These are phyloP conservation scores for Lasiodiplodia citricola DNA, from an alignment of 2,329 filamentous ascomycete genomes.

Conservation along the genomic window DNA sequence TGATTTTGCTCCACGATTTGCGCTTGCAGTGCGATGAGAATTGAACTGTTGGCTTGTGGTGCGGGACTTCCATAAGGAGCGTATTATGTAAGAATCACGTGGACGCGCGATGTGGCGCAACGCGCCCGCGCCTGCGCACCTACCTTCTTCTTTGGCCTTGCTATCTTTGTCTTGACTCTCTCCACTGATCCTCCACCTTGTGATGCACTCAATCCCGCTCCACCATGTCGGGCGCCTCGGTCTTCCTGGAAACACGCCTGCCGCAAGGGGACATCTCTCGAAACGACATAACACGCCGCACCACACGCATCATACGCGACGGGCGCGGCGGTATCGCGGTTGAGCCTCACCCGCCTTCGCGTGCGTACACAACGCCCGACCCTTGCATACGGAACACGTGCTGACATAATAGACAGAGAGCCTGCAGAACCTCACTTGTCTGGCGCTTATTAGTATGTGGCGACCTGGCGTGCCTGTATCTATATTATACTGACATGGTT, in stretches of 20 bases:
- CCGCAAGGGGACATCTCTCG: background rate
- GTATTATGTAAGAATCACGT: constrained; percentile 20
- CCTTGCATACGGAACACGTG: background rate
- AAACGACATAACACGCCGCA: background rate
- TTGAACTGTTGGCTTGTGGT: background rate
- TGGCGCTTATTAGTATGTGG: constrained; percentile 2
- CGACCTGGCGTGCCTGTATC: background rate
- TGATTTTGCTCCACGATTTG: background rate
- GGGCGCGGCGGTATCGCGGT: background rate
- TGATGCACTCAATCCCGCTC: background rate
- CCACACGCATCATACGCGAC: background rate
- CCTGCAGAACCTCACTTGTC: background rate
- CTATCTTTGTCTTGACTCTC: background rate
- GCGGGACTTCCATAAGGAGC: background rate
- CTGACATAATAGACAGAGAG: background rate
- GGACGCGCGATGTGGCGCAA: constrained; percentile 11
- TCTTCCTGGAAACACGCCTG: background rate
- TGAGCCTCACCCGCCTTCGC: background rate
- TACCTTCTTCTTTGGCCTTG: background rate
- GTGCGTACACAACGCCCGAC: background rate
- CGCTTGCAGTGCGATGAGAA: background rate
- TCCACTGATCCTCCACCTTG: background rate
- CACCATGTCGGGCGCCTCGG: background rate
- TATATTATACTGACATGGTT: background rate
- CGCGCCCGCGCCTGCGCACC: background rate